Evolutionary conservation across 108 stramenopile species (phyloP).

Genomic region (Parmales sp.): DNA sequence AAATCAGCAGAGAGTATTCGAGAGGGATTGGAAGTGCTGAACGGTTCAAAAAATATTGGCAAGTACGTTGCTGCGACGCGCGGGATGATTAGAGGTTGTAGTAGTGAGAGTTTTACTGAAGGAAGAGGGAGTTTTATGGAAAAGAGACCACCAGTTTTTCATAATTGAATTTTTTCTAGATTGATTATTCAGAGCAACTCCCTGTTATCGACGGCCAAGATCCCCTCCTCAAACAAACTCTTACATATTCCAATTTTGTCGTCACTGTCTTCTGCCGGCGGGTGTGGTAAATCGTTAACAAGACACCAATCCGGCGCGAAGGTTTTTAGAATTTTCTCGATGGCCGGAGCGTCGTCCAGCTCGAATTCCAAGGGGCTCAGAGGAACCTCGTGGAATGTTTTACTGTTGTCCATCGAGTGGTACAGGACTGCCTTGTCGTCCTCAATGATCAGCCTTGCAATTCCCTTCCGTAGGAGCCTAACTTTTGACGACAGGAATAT

Average conservation of each 20-base stretch:
- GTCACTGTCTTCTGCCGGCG: conserved; percentile 53
- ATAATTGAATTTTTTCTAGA: too few relatives aligned
- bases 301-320: conserved; percentile 73
- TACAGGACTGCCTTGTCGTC: conserved; percentile 86
- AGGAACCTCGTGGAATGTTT: conserved; percentile 72
- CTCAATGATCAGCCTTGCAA: conserved; percentile 79
- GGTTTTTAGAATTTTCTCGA: conserved; percentile 80
- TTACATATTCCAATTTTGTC: conserved; percentile 79
- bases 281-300: conserved; percentile 71
- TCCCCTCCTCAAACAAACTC: conserved; percentile 70
- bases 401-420: conserved; percentile 85
- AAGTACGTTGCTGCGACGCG: too few relatives aligned
- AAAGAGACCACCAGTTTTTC: too few relatives aligned
- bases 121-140: too few relatives aligned
- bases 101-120: too few relatives aligned
- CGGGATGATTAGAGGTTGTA: too few relatives aligned
- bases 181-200: too few relatives aligned
- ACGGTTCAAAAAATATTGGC: too few relatives aligned
- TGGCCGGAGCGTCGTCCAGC: conserved; percentile 86
- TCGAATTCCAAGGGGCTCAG: conserved; percentile 92
- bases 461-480: conserved; percentile 69
- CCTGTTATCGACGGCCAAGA: too few relatives aligned
- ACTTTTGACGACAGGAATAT: conserved; percentile 61
- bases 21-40: too few relatives aligned
- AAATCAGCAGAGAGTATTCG: too few relatives aligned